Evolutionary conservation across 371 early-diverging fungal genomes (phyloP).

Genomic region (Apophysomyces sp.): DNA sequence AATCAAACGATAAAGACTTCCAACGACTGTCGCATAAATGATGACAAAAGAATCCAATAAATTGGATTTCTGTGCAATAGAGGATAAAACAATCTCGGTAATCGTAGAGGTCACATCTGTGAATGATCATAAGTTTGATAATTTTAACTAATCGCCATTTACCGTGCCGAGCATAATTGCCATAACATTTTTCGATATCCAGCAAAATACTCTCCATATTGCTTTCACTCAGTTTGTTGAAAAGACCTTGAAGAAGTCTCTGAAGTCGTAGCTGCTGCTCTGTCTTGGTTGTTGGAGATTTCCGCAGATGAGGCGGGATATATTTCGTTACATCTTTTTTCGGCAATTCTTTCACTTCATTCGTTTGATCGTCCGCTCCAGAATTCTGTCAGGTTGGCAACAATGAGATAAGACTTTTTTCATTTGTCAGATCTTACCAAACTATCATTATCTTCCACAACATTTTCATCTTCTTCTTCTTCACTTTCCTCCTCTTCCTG

Average conservation of each 20-base stretch:
- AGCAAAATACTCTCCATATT: constrained; percentile 85
- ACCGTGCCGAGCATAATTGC: constrained; percentile 82
- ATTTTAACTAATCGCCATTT: constrained; percentile 7
- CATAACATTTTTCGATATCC: constrained; percentile 79
- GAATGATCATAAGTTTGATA: not conserved
- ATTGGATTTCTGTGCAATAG: constrained; percentile 78
- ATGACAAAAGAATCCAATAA: constrained; percentile 89
- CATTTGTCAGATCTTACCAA: not conserved
- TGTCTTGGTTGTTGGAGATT: constrained; percentile 46
- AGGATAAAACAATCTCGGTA: constrained; percentile 70
- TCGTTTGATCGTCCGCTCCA: constrained; percentile 6
- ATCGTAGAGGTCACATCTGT: constrained; percentile 85
- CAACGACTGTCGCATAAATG: constrained; percentile 84
- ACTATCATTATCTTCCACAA: constrained; percentile 25
- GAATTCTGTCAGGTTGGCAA: not conserved
- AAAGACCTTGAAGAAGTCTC: constrained; percentile 80
- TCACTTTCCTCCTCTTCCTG: constrained; percentile 25
- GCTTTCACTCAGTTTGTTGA: constrained; percentile 88
- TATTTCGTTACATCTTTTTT: constrained; percentile 57
- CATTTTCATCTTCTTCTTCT: constrained; percentile 23
- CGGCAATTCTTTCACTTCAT: constrained; percentile 22
- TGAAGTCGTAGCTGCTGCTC: constrained; percentile 71
- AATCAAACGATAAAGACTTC: constrained; percentile 74
- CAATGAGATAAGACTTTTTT: not conserved
- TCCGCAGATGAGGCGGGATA: constrained; percentile 90